phyloP scores from a whole-genome alignment of 2,329 filamentous ascomycete genomes.

The Dothidotthia symphoricarpi region DNA sequence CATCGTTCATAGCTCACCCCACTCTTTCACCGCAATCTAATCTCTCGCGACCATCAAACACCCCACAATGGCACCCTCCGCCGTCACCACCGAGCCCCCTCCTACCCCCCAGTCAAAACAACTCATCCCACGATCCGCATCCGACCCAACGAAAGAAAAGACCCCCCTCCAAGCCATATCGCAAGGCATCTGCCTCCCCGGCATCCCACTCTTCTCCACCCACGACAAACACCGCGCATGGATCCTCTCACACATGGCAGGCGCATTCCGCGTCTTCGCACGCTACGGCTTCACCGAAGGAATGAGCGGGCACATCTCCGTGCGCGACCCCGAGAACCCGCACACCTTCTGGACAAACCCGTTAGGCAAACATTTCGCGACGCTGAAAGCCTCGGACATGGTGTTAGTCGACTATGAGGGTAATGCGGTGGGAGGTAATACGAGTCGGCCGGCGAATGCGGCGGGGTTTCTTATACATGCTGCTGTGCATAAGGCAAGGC shows the following conservation, averaged over 20 bases:
- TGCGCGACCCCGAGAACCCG: slow-evolving; percentile 63
- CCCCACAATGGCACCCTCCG: slow-evolving; percentile 35
- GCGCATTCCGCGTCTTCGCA: slow-evolving; percentile 66
- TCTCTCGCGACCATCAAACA: background rate
- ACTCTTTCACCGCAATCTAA: too few species aligned
- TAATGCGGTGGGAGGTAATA: slow-evolving; percentile 63
- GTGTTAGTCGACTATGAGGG: slow-evolving; percentile 64
- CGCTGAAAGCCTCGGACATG: slow-evolving; percentile 65
- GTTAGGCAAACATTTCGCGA: slow-evolving; percentile 63
- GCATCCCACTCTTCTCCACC: slow-evolving; percentile 57
- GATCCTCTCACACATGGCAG: slow-evolving; percentile 64
- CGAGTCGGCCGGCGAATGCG: slow-evolving; percentile 60
- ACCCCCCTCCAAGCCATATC: slow-evolving; percentile 46
- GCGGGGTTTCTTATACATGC: slow-evolving; percentile 70
- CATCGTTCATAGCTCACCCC: too few species aligned
- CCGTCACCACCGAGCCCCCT: slow-evolving; percentile 13
- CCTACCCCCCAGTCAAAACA: slow-evolving; percentile 16
- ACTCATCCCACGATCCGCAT: slow-evolving; percentile 18
- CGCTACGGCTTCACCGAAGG: slow-evolving; percentile 66
- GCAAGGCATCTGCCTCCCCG: slow-evolving; percentile 49
- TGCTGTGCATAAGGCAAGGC: slow-evolving; percentile 64
- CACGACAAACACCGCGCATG: slow-evolving; percentile 60
- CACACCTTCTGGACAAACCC: slow-evolving; percentile 69
- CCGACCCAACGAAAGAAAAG: slow-evolving; percentile 24
- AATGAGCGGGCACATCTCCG: slow-evolving; percentile 66